Evolutionary conservation across 2,329 filamentous ascomycete genomes (phyloP).

Genomic region (Aspergillus oerlinghausenensis): DNA sequence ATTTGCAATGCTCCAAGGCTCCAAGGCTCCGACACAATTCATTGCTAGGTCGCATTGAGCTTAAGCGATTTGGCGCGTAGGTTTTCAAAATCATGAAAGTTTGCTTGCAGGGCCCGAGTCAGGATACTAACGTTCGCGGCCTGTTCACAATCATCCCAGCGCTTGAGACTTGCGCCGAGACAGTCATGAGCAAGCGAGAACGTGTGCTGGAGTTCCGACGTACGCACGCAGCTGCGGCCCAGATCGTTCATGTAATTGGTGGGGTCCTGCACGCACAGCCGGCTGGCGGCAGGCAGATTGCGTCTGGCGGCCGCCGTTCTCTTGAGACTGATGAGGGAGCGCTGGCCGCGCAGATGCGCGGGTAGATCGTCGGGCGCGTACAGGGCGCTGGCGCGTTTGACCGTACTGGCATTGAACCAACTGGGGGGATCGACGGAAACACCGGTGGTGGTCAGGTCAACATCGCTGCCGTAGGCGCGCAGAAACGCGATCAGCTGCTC

Average conservation of each 20-base stretch:
- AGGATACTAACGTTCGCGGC: conserved; percentile 19
- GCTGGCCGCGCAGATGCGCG: conserved; percentile 35
- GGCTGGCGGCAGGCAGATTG: conserved; percentile 25
- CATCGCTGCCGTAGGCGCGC: conserved; percentile 42
- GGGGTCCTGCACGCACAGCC: conserved; percentile 57
- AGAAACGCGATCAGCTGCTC: conserved; percentile 48
- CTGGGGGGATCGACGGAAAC: conserved; percentile 47
- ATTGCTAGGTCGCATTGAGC: not conserved
- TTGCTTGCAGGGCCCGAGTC: conserved; percentile 20
- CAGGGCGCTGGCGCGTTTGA: conserved; percentile 12
- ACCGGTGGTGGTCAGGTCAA: conserved; percentile 45
- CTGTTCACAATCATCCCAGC: conserved; percentile 18
- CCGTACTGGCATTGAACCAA: conserved; percentile 33
- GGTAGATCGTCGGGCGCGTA: conserved; percentile 10
- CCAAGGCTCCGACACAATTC: not conserved
- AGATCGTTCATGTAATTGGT: conserved; percentile 55
- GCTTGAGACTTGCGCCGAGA: conserved; percentile 19
- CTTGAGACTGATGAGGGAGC: conserved; percentile 33
- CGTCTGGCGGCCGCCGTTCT: conserved; percentile 27
- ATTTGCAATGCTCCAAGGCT: not conserved
- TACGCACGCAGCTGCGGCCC: conserved; percentile 45
- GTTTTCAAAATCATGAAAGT: conserved; percentile 25
- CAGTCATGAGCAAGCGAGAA: conserved; percentile 30
- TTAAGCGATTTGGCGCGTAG: conserved; percentile 10
- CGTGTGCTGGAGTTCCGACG: conserved; percentile 47